Base-by-base conservation (phyloP, 2,329 filamentous ascomycete genomes). In the Fusarium succisae region DNA sequence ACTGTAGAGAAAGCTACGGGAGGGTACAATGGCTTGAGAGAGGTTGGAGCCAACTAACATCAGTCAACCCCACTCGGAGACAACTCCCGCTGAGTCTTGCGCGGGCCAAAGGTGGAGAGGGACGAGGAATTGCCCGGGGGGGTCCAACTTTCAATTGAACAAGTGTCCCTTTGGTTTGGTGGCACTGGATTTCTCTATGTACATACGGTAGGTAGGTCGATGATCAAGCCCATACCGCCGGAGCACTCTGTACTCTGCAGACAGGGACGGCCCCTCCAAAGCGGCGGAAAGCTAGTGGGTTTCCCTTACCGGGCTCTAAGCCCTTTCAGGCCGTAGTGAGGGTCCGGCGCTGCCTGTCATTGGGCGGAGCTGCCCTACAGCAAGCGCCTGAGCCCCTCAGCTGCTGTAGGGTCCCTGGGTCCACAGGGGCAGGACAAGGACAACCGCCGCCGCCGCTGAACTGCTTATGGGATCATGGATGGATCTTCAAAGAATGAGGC, bases 91-190 rank as follows among this genome's bases (percentile, higher is more conserved):
- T 45, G 50, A 47, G 67, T 54, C 50, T 59, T 56, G 44, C 24
- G 61, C 39, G 61, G 56, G 68, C 26, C 43, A 53, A 53, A 65
- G 62, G 67, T 61, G 70, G 66, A 58, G 70, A 58, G 70, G 65
- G 47, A 38, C 20, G 55, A 32, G 45, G 69, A 47, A 50, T 22
- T 32, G 57, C 57, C 69, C 41, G 47, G 66, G 69, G 48, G 50
- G 64, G 60, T 48, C 65, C 66, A 70, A 47, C 67, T 58, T 67
- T 80, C 79, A 84, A 84, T 82, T 83, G 83, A 83, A 84, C 83
- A 84, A 84, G 83, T 84, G 83, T 84, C 83, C 83, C 81, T 78
- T 83, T 82, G 75, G 63, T 56, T 55, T 72, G 62, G 66, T 74
- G 74, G 72, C 68, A 75, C 66, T 48, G 67, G 58, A 50, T 57